Base-by-base conservation (phyloP, 768 basidiomycete genomes). In the Scleroderma citrinum region DNA sequence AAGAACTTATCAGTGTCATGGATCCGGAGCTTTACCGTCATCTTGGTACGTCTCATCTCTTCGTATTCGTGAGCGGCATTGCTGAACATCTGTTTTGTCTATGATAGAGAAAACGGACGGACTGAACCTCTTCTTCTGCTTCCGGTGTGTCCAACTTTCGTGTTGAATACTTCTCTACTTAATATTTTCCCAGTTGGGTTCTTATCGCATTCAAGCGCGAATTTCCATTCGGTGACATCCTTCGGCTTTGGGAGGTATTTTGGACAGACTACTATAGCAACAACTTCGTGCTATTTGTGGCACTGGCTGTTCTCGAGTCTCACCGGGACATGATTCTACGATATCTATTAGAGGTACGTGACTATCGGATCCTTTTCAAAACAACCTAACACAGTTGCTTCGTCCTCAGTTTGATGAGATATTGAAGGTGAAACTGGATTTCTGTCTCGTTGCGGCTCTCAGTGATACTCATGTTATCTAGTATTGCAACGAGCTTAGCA, bases 71-170 rank as follows among this genome's bases (percentile, higher is more conserved):
- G 17, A 31, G 8, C 17, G 36, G 26, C 19, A 40, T 16, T 42
- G 34, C 21, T 53, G 48, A 52, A 36, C 19, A 3, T 30, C 23
- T 12, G 21, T 37, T 14, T 20, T 29, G 26, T 29, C 8, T 13
- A 13, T 24, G 51, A 75, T 75, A 92, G 82, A 98, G 78, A 82
- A 88, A 62, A 77, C 83, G 1, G 94, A 94, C 53, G 85, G 81
- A 2, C 74, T 98, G 53, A 97, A 98, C 67, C 67, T 98, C 24
- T 98, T 98, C 75, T 97, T 97, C 75, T 97, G 93, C 67, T 99
- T 97, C 80, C 82, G 95, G 81, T 94, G 73, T 59, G 79, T 5
- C 63, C 17, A 41, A n/a, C 26, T 41, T 6, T 8, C 21, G 17
- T 29, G 19, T 40, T 14, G 21, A 30, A 12, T 26, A 35, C 19